Evolutionary conservation across 306 rosid genomes (phyloP), one percentile per base, ranked within the genome.

Genomic region (Ochetophila trinervis): DNA sequence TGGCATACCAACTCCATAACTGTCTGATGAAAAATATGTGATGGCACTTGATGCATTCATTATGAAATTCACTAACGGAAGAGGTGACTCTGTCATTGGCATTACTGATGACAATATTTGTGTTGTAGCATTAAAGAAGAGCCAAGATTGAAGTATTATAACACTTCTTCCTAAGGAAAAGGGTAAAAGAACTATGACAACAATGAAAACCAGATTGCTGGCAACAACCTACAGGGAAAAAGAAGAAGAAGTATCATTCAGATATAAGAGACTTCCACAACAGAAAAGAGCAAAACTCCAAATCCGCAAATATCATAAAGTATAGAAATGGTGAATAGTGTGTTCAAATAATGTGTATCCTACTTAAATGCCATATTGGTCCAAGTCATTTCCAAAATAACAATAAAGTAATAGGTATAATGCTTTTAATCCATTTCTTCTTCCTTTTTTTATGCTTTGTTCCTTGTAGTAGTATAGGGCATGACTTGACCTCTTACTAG

Each of bases 161-260:
- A 57, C 36, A 35, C 18, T 66, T 32, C 61, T 35, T 36, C 70
- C 70, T 3, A 66, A 37, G 60, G 51, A 53, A 53, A 66, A 66
- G 50, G 70, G 70, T 66, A 66, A 66, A 52, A 35, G 61, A 66
- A 66, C 61, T 19, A 53, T 49, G 37, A 37, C 19, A 23, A 54
- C 47, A 53, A 23, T 53, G 51, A 66, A 53, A 20, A 37, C 62
- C 70, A 53, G 14, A 66, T 66, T 66, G 70, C 70, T 66, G 21
- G 60, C 52, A 37, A 66, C 13, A 53, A 66, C 70, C 70, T 66
- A 37, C 24, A 66, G 12, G 35, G 52, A 17, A 45, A 63, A 5
- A 10, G 16, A 42, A 11, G 8, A 6, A 8, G 55, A 13, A 3
- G 6, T 11, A 18, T 18, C 50, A 17, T 8, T 30, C 20, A 11